Evolutionary conservation across 2,329 filamentous ascomycete species (phyloP), one percentile per base, ranked within the genome.

Genomic region (Proliferodiscus dingleyae): DNA sequence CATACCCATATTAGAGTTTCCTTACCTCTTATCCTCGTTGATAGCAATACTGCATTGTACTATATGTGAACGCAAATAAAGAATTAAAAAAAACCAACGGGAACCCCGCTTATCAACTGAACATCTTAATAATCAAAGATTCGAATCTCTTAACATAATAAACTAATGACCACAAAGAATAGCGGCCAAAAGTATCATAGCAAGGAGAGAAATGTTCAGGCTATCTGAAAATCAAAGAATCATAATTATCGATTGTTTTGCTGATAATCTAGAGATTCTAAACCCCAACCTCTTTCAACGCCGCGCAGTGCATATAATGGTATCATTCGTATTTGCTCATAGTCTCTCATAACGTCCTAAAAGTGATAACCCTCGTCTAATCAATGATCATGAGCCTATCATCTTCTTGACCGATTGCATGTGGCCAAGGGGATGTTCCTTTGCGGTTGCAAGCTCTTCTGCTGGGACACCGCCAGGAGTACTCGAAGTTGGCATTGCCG

Each of bases 401-500:
- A 43, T 53, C 33, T 49, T 56, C 34, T 56, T 59, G 1, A 41
- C 37, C 8, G 51, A 54, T 39, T 56, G 39, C 32, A 62, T 9
- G 46, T 59, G 57, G 2, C 55, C 57, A 4, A 61, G 23, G 6
- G 36, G 33, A 42, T 60, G 58, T 2, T 46, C 26, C 19, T 58
- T 54, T 0, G 57, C 52, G 34, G 49, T 49, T 18, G 47, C 49
- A 24, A 61, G 24, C 18, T 71, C 60, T 6, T 61, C 56, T 50
- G 70, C 67, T 9, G 67, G 65, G 19, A 57, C 56, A 2, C 70
- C 69, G 29, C 61, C 68, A 0, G 70, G 68, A 3, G 71, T 57
- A n/a, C 68, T 64, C n/a, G 60, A 54, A 1, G 69, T 71, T 0
- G 62, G 62, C 9, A 67, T 55, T 43, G 66, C 63, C 33, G 63